These are phyloP conservation scores for Madurella mycetomatis DNA, from an alignment of 2,329 filamentous ascomycete genomes.

Conservation along the genomic window DNA sequence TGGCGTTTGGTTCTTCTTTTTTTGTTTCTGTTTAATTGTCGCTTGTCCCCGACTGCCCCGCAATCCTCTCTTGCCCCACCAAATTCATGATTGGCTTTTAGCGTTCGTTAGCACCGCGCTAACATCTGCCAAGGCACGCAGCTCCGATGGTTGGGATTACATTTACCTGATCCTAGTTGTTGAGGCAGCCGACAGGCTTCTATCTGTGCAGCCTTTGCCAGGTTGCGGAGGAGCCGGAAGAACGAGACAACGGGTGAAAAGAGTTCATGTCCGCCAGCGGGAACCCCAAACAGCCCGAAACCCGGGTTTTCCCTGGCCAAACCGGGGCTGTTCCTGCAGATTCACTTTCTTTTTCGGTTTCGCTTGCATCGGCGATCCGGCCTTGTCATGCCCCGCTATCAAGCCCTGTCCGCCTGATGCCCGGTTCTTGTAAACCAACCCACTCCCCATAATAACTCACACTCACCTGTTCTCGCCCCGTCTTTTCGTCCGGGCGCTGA, in stretches of 20 bases:
- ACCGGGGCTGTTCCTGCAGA: constrained; percentile 3
- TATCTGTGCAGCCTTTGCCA: not conserved
- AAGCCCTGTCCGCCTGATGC: not conserved
- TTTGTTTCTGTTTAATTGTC: not conserved
- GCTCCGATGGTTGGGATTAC: not conserved
- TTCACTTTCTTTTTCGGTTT: not conserved
- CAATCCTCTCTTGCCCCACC: not conserved
- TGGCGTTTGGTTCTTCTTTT: constrained; percentile 1
- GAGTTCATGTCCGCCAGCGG: not conserved
- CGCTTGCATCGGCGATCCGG: not conserved
- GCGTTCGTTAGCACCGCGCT: not conserved
- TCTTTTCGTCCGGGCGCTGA: not conserved
- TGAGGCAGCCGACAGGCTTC: no score
- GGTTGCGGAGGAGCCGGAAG: constrained; percentile 7
- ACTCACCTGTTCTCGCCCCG: not conserved
- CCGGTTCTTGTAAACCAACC: not conserved
- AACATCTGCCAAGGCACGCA: constrained; percentile 1
- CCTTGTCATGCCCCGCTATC: constrained; percentile 4
- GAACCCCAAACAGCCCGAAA: not conserved
- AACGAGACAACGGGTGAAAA: not conserved
- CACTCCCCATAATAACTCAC: not conserved
- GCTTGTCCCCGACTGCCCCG: not conserved
- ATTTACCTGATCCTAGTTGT: not conserved
- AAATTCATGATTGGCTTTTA: not conserved
- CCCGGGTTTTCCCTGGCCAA: not conserved